A percentile compares a stretch with the other conserved stretches of the same genome.
phyloP scores from a whole-genome alignment of 148 eudicot genomes.

The Rhododendron simsii region DNA sequence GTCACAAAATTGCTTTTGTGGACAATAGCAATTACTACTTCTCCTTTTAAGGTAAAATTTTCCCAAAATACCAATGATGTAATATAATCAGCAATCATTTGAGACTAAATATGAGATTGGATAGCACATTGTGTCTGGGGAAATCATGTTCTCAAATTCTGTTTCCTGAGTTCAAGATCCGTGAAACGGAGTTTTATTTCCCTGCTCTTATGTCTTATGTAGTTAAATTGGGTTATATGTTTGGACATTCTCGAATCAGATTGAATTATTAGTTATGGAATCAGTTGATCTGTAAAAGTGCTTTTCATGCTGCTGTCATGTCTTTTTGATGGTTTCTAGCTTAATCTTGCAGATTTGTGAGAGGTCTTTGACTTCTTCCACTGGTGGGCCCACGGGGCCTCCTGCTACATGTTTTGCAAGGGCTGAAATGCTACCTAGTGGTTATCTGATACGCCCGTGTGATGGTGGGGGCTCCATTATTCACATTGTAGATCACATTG shows the following conservation, averaged over 20 bases:
- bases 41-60: not conserved
- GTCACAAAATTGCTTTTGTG: not conserved
- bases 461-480: slow-evolving; percentile 66
- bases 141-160: not conserved
- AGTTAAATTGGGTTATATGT: not conserved
- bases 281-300: not conserved
- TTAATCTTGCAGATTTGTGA: slow-evolving; percentile 46
- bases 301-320: not conserved
- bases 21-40: not conserved
- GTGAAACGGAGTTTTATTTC: not conserved
- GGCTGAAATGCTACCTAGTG: slow-evolving; percentile 63
- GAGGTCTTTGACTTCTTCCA: slow-evolving; percentile 45
- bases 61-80: not conserved
- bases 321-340: slow-evolving; percentile 7
- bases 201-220: not conserved
- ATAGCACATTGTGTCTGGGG: not conserved
- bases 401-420: slow-evolving; percentile 44
- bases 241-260: not conserved
- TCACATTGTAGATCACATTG: slow-evolving; percentile 57
- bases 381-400: slow-evolving; percentile 55
- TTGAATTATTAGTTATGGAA: not conserved
- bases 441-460: slow-evolving; percentile 53
- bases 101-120: not conserved
- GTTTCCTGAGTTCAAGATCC: not conserved
- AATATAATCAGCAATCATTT: not conserved